Base-by-base conservation (phyloP, 2,329 filamentous ascomycete genomes). In the Salinomyces thailandicus region DNA sequence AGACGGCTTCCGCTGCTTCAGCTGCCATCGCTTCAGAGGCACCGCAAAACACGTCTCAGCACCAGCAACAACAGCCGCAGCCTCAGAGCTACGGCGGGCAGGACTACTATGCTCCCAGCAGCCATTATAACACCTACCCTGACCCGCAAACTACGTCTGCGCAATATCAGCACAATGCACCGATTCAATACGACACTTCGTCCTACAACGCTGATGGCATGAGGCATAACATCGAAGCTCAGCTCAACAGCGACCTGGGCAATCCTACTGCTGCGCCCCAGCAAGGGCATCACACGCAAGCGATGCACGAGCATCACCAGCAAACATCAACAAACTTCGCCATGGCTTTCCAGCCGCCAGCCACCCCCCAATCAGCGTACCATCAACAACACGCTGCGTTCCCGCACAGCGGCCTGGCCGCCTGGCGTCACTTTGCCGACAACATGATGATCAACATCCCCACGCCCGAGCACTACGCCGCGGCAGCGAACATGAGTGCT, bases 1-100 rank as follows among this genome's bases (percentile, higher is more conserved):
- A 59, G 33, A 62, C 54, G 2, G 55, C 51, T 19, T 52, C 59
- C n/a, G 62, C 64, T 20, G 62, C 63, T 11, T 55, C 63, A 3
- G 62, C 62, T 26, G 22, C 27, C 9, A 17, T 12, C 13, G 28
- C 32, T 19, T 16, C 31, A 18, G 31, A 19, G 4, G 27, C 36
- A 5, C 8, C 35, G 11, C 31, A 5, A n/a, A 16, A 31, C n/a
- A 32, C 11, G 18, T 18, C 27, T 9, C 30, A 20, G 5, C 17
- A 13, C 6, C 20, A 33, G 31, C 16, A 40, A 19, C 29, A 32
- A n/a, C 18, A 26, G 17, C 36, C 18, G 13, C 22, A 26, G n/a
- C 22, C 22, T 26, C 28, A 31, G 24, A 15, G 13, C 22, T 24
- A 39, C n/a, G 17, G 15, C 18, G 33, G 30, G 32, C 36, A 27